phyloP scores from a whole-genome alignment of 352 stramenopile species.

The Phytophthora pinifolia region DNA sequence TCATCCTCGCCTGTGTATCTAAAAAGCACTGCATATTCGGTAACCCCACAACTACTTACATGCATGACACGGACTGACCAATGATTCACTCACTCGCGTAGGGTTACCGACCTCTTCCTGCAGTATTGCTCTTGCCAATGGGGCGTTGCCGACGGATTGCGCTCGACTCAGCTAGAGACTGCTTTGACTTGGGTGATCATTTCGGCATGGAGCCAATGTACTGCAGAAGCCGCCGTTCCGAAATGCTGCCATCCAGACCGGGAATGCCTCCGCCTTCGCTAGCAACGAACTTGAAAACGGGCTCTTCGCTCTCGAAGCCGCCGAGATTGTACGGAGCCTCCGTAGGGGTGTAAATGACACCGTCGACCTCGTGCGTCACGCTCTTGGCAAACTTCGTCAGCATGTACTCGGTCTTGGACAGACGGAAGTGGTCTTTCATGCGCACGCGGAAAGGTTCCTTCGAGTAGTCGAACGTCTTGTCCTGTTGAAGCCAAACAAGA shows the following conservation, averaged over 20 bases:
- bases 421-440: conserved; percentile 90
- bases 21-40: conserved; percentile 31
- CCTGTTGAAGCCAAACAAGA: conserved; percentile 30
- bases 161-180: conserved; percentile 9
- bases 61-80: conserved; percentile 57
- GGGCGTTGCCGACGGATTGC: conserved; percentile 18
- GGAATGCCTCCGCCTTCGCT: conserved; percentile 81
- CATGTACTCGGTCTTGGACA: conserved; percentile 86
- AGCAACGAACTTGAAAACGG: conserved; percentile 90
- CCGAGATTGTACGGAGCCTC: conserved; percentile 85
- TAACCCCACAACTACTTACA: conserved; percentile 39
- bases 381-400: conserved; percentile 86
- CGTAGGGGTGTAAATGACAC: conserved; percentile 85
- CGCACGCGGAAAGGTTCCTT: conserved; percentile 86
- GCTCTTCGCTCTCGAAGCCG: conserved; percentile 81
- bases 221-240: conserved; percentile 70
- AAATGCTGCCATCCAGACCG: conserved; percentile 82
- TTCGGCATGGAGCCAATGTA: conserved; percentile 82
- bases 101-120: conserved; percentile 49
- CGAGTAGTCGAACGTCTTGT: conserved; percentile 73
- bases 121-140: conserved; percentile 18
- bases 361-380: conserved; percentile 86
- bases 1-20: conserved; percentile 23
- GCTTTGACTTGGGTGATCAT: conserved; percentile 25
- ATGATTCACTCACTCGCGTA: conserved; percentile 69